A percentile compares a stretch with the other conserved stretches of the same genome.
phyloP scores from a whole-genome alignment of 176 grass and related monocot genomes.

The Themeda triandra region DNA sequence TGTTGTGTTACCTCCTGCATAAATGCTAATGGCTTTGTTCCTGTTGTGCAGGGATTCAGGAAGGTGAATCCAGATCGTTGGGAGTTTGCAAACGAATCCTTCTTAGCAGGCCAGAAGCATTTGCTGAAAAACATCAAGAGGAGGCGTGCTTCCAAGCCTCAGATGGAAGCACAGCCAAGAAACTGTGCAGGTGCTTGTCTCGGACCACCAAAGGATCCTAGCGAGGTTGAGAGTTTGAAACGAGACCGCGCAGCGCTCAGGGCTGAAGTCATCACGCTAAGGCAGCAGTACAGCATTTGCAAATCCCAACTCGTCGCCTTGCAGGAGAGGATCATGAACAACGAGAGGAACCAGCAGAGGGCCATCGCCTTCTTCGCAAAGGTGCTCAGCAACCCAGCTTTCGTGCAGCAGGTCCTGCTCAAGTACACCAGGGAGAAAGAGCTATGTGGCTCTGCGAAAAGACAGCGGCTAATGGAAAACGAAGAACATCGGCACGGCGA shows the following conservation, averaged over 20 bases:
- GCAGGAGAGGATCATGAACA: slow-evolving; percentile 40
- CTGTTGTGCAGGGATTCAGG: slow-evolving; percentile 44
- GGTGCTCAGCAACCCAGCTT: slow-evolving; percentile 29
- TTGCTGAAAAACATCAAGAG: slow-evolving; percentile 48
- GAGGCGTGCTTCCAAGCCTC: slow-evolving; percentile 25
- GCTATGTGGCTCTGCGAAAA: background rate
- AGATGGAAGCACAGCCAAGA: background rate
- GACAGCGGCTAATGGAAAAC: slow-evolving; percentile 21
- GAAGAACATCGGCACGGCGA: background rate
- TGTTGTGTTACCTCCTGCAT: background rate
- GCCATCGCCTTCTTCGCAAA: slow-evolving; percentile 27
- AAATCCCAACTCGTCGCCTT: slow-evolving; percentile 43
- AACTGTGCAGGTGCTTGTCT: background rate
- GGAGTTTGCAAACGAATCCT: slow-evolving; percentile 51
- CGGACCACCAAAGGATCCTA: background rate
- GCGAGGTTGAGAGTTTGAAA: slow-evolving; percentile 15
- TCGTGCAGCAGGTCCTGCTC: slow-evolving; percentile 27
- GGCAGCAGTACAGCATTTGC: slow-evolving; percentile 19
- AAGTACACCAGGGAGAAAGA: slow-evolving; percentile 9
- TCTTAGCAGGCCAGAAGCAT: slow-evolving; percentile 48
- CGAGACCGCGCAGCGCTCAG: slow-evolving; percentile 32
- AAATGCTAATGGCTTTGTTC: background rate
- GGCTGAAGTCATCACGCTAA: slow-evolving; percentile 43
- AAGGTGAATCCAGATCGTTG: slow-evolving; percentile 45
- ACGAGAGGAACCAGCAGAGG: slow-evolving; percentile 44